These are phyloP conservation scores for Eurotiales sp. DNA, from an alignment of 2,329 filamentous ascomycete genomes.

Conservation along the genomic window DNA sequence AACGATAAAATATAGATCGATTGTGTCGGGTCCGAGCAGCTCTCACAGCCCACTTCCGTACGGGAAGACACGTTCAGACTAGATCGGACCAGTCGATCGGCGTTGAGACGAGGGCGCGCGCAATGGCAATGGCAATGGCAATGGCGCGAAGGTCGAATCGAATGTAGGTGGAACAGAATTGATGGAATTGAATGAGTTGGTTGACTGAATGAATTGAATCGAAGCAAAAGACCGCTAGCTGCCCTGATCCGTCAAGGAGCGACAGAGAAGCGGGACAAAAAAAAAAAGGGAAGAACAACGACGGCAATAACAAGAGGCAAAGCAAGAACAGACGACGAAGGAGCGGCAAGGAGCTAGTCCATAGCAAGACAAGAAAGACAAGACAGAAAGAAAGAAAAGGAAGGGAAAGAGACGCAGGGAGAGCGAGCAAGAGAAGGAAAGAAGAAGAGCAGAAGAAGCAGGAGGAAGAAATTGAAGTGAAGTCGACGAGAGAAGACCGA, in stretches of 20 bases:
- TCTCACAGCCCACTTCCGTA: neutral
- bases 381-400: slow-evolving; percentile 21
- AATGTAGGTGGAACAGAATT: no score
- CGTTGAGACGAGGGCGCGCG: neutral
- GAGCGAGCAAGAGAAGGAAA: no score
- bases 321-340: slow-evolving; percentile 20
- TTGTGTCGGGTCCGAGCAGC: neutral
- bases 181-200: no score
- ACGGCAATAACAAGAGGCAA: slow-evolving; percentile 17
- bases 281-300: slow-evolving; percentile 20
- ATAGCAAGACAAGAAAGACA: slow-evolving; percentile 6
- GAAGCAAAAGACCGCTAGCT: neutral
- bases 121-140: neutral
- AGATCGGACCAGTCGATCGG: neutral
- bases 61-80: neutral
- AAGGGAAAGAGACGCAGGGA: no score
- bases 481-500: no score
- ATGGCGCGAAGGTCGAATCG: neutral
- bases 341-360: slow-evolving; percentile 9
- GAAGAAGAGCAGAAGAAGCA: slow-evolving; percentile 20
- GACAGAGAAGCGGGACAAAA: slow-evolving; percentile 8
- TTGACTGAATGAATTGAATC: no score
- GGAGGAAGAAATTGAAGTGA: no score
- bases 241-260: slow-evolving; percentile 11
- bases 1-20: no score